Base-by-base conservation (phyloP, 176 grass and related monocot species). In the Chrysopogon serrulatus region DNA sequence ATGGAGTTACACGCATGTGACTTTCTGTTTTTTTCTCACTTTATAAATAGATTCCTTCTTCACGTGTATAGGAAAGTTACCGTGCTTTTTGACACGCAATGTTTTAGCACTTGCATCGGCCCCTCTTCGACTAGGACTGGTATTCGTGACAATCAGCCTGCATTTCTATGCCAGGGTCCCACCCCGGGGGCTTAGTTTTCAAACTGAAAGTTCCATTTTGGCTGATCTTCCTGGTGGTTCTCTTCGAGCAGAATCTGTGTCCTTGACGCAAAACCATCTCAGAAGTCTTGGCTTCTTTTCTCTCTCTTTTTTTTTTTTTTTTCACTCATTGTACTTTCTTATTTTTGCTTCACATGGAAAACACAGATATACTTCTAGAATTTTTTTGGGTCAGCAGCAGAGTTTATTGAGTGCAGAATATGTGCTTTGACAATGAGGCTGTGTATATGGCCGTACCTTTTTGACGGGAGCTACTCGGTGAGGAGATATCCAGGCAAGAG, bases 141-240 rank as follows among this genome's bases (percentile, higher is more conserved):
- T n/a, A 26, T 59, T 23, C 23, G 10, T 61, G 24, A 41, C 12
- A 61, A 42, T 83, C 73, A 41, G 30, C 26, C 26, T 13, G 27
- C 3, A 8, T 26, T 17, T 56, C 31, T 31, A 8, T 24, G 21
- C n/a, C 15, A 33, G 5, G 48, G 34, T 13, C 12, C 53, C 44
- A 48, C 41, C 12, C 32, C 15, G 0, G 79, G 19, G 0, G 23
- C 17, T 12, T 33, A 19, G 10, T 68, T 13, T 53, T 71, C 75
- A 37, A 48, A 24, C 10, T 79, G 87, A 84, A 88, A 84, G 42
- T 23, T 8, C 37, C 77, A 31, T 28, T 81, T 76, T 62, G 87
- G 6, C 30, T 74, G 57, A n/a, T 14, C 34, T 71, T 78, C 74
- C 18, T 63, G 57, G 37, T 1, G 12, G 18, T 40, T 42, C 12